Evolutionary conservation across 768 basidiomycete genomes (phyloP).

Genomic region (Clitopilus hobsonii): DNA sequence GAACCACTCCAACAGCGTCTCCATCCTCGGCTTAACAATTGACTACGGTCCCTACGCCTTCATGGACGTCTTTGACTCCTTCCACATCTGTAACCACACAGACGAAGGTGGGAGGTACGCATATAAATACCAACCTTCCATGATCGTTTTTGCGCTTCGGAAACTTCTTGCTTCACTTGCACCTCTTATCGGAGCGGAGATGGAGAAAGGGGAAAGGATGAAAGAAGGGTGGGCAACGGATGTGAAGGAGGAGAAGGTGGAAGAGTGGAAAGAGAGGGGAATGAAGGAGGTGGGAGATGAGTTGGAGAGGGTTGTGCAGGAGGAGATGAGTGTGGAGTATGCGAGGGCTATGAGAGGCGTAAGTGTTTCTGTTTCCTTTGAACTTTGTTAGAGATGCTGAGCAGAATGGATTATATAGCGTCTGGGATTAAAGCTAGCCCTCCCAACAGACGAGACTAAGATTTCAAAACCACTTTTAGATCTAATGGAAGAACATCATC

Average conservation of each 20-base stretch:
- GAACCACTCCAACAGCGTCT: no score
- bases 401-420: constrained; percentile 39
- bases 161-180: constrained; percentile 74
- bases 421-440: constrained; percentile 63
- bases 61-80: constrained; percentile 87
- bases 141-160: constrained; percentile 79
- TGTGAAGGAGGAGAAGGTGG: constrained; percentile 45
- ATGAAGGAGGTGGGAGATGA: constrained; percentile 50
- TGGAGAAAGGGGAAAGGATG: constrained; percentile 47
- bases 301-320: constrained; percentile 56
- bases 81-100: constrained; percentile 89
- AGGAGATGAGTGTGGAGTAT: constrained; percentile 61
- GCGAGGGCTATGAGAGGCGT: constrained; percentile 67
- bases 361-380: constrained; percentile 7
- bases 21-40: constrained; percentile 70
- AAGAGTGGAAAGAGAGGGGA: constrained; percentile 59
- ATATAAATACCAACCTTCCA: constrained; percentile 73
- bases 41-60: constrained; percentile 90
- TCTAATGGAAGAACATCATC: constrained; percentile 61
- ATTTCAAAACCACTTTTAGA: constrained; percentile 69
- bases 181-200: constrained; percentile 84
- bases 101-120: constrained; percentile 77
- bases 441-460: constrained; percentile 51
- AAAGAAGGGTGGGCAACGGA: constrained; percentile 60
- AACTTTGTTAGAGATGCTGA: not conserved